Percentiles rank a stretch among this genome's conserved stretches.
These are phyloP conservation scores for Musa beccarii DNA, from an alignment of 176 grass and related monocot species.

Conservation along the genomic window DNA sequence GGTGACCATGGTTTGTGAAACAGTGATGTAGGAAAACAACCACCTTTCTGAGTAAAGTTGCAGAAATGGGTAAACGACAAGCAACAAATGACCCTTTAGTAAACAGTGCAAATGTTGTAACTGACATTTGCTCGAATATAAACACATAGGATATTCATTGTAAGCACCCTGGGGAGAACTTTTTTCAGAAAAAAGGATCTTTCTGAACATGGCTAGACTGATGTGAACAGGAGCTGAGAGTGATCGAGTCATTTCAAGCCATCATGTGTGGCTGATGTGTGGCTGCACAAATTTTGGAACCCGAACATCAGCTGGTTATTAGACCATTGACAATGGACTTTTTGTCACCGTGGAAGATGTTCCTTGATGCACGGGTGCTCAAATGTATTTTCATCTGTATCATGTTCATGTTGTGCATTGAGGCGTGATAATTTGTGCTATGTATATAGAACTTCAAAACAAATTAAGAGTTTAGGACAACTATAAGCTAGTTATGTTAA, in stretches of 20 bases:
- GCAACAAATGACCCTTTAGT: neutral
- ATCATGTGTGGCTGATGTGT: neutral
- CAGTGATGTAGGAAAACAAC: neutral
- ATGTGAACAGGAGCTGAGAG: neutral
- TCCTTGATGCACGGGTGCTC: too few species aligned
- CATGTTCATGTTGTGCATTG: too few species aligned
- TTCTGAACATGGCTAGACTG: neutral
- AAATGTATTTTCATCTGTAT: too few species aligned
- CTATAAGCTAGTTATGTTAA: too few species aligned
- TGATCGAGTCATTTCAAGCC: neutral
- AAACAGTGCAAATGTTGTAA: neutral
- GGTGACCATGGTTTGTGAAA: neutral
- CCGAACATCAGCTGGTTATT: neutral
- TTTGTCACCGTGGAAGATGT: too few species aligned
- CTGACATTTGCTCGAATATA: neutral
- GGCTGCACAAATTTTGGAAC: neutral
- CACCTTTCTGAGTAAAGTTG: neutral
- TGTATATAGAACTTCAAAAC: too few species aligned
- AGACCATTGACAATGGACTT: neutral
- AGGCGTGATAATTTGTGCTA: too few species aligned
- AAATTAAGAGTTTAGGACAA: too few species aligned
- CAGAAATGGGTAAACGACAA: neutral
- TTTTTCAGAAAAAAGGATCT: neutral
- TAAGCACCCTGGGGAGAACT: too few species aligned
- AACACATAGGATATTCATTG: neutral